Evolutionary conservation across 768 basidiomycete species (phyloP).

Genomic region (Termitomyces sp.): DNA sequence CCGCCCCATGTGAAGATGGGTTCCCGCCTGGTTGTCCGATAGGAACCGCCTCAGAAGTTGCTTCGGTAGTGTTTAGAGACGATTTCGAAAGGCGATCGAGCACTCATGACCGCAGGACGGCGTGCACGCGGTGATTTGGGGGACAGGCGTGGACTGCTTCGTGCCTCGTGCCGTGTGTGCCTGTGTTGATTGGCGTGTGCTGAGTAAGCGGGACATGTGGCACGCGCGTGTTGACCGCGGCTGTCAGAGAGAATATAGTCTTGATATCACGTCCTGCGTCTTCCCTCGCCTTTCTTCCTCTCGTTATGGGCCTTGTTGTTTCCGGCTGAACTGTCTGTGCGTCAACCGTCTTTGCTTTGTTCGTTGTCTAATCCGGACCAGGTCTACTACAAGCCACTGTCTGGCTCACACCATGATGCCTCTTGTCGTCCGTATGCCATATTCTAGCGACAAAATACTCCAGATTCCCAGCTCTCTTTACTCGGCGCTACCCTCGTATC

Average conservation of each 20-base stretch:
- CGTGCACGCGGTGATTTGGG: conserved; percentile 2
- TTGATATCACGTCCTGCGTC: conserved; percentile 10
- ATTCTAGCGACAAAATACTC: conserved; percentile 4
- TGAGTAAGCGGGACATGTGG: conserved; percentile 19
- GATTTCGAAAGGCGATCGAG: background rate
- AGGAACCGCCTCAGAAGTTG: background rate
- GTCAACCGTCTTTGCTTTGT: conserved; percentile 1
- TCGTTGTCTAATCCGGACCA: conserved; percentile 11
- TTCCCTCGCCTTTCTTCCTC: conserved; percentile 1
- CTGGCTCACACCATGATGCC: conserved; percentile 8
- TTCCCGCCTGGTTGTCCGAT: background rate
- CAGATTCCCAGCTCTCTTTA: background rate
- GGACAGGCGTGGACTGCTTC: background rate
- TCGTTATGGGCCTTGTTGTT: conserved; percentile 6
- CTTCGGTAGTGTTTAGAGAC: background rate
- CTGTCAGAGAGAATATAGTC: conserved; percentile 13
- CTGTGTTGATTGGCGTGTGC: conserved; percentile 14
- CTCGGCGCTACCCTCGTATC: background rate
- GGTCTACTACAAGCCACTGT: conserved; percentile 5
- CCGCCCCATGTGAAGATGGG: background rate
- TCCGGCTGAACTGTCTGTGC: conserved; percentile 14
- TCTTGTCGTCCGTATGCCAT: background rate
- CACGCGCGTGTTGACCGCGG: conserved; percentile 15
- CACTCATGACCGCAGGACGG: background rate
- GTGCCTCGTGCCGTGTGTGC: conserved; percentile 15